A percentile compares a stretch with the other conserved stretches of the same genome.
Evolutionary conservation across 768 basidiomycete species (phyloP).

Genomic region (Boletus fagicola): DNA sequence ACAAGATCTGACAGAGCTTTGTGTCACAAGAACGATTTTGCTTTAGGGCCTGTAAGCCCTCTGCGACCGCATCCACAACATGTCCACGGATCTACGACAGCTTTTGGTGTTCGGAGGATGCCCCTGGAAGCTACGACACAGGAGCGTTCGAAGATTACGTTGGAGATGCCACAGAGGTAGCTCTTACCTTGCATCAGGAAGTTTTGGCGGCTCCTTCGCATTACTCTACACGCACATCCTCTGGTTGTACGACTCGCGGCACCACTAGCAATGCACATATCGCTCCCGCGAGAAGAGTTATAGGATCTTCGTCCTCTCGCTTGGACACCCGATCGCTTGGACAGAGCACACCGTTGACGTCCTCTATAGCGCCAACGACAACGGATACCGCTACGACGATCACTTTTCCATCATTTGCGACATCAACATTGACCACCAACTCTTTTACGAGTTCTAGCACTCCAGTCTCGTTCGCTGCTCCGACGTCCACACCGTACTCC

Average conservation of each 20-base stretch:
- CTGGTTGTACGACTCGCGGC: slow-evolving; percentile 51
- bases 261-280: slow-evolving; percentile 49
- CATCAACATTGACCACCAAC: background rate
- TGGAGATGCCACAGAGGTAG: slow-evolving; percentile 51
- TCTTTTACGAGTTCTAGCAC: background rate
- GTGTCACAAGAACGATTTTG: slow-evolving; percentile 62
- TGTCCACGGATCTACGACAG: slow-evolving; percentile 62
- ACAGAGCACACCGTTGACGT: background rate
- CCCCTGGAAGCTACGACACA: slow-evolving; percentile 48
- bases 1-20: slow-evolving; percentile 48
- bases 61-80: slow-evolving; percentile 44
- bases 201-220: slow-evolving; percentile 52
- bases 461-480: background rate
- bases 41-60: slow-evolving; percentile 65
- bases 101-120: slow-evolving; percentile 63
- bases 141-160: slow-evolving; percentile 51
- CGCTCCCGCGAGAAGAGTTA: slow-evolving; percentile 31
- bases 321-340: background rate
- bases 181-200: slow-evolving; percentile 67
- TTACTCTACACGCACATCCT: slow-evolving; percentile 57
- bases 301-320: slow-evolving; percentile 10
- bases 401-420: slow-evolving; percentile 8
- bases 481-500: background rate
- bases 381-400: slow-evolving; percentile 5
- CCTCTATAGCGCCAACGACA: slow-evolving; percentile 2